Base-by-base conservation (phyloP, 768 basidiomycete genomes). In the Coprinopsis cinerea region DNA sequence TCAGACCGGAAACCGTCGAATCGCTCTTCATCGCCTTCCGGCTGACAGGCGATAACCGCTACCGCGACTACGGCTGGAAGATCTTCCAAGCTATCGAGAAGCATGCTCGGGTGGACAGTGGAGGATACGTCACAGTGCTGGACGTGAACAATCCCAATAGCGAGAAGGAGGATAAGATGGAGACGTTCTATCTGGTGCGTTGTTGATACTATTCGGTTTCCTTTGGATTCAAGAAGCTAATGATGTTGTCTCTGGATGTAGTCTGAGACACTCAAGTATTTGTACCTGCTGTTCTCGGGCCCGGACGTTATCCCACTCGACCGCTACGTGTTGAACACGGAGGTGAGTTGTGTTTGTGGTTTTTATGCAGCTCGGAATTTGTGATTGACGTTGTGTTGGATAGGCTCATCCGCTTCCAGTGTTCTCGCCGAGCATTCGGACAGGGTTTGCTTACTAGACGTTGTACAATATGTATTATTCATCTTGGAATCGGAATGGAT, bases 311-410 rank as follows among this genome's bases (percentile, higher is more conserved):
- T 95, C 35, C 83, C 93, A 1, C 62, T 95, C 51, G 76, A 81
- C 47, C 70, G 89, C 92, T 84, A 85, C 58, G 91, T 96, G 6
- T 89, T 96, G 68, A 96, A 95, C 58, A 96, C 94, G 1, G 94
- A 97, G 76, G 71, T 32, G 7, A 7, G 15, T 32, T 32, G 7
- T 15, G 7, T 32, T 32, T 15, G 7, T 32, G 15, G 7, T 32
- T 32, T 32, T 15, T 15, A 7, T 32, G n/a, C n/a, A n/a, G n/a
- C n/a, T n/a, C n/a, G n/a, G n/a, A 32, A 15, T 32, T 15, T 32
- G 15, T 7, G 7, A 15, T 15, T 32, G 7, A 32, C 30, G 9
- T 32, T 15, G 30, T 32, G 15, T 15, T n/a, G n/a, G n/a, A 32
- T 15, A 32, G 18, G 41, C 41, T 25, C 41, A 43, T 26, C 41